These are phyloP conservation scores for Lachancea lanzarotensis DNA, from an alignment of 805 yeast species.

Conservation along the genomic window DNA sequence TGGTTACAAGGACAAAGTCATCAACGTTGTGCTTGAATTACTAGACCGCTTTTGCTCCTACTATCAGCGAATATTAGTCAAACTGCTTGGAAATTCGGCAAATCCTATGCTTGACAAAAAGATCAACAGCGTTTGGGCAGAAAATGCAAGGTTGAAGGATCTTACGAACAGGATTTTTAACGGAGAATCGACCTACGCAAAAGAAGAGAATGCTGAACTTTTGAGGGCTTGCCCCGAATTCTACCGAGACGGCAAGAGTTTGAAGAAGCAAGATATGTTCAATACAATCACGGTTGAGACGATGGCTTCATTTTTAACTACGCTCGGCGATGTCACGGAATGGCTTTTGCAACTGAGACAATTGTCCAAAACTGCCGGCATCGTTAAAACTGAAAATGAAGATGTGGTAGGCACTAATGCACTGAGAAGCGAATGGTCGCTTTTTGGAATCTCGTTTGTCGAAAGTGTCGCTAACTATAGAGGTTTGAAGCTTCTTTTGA, in stretches of 20 bases:
- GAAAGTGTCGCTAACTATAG: conserved; percentile 14
- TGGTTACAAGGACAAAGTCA: conserved; percentile 49
- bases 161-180: conserved; percentile 31
- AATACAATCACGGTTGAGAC: conserved; percentile 47
- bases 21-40: conserved; percentile 33
- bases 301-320: conserved; percentile 46
- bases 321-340: conserved; percentile 48
- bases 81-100: conserved; percentile 19
- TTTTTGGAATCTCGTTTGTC: conserved; percentile 32
- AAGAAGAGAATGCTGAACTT: conserved; percentile 28
- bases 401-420: conserved; percentile 10
- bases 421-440: conserved; percentile 35
- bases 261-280: conserved; percentile 47
- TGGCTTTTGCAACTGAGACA: conserved; percentile 57
- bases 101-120: conserved; percentile 17
- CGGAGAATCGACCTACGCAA: conserved; percentile 14
- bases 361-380: conserved; percentile 20
- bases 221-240: conserved; percentile 28
- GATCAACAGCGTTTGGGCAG: conserved; percentile 33
- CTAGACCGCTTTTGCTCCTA: conserved; percentile 35
- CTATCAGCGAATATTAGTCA: conserved; percentile 30
- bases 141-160: conserved; percentile 27
- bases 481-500: conserved; percentile 18
- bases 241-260: conserved; percentile 20
- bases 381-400: background rate